Evolutionary conservation across 2,329 filamentous ascomycete species (phyloP).

Genomic region (Penicillium sp.): DNA sequence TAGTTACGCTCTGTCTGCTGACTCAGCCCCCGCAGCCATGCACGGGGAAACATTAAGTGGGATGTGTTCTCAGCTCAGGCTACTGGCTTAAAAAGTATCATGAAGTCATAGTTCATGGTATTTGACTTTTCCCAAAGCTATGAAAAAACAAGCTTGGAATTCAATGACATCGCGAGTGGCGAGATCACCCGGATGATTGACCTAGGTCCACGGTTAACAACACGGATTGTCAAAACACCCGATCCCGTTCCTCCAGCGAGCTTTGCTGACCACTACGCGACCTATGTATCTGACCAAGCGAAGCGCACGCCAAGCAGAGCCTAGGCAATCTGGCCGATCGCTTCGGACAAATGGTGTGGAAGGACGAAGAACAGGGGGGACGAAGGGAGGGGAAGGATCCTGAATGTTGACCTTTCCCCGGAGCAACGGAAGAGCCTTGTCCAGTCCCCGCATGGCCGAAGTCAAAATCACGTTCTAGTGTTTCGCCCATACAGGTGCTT

Average conservation of each 20-base stretch:
- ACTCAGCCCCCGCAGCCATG: not conserved
- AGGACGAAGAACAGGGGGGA: not conserved
- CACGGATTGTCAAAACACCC: not conserved
- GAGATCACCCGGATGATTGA: not conserved
- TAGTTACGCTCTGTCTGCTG: not conserved
- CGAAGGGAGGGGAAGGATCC: not conserved
- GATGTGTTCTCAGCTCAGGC: not conserved
- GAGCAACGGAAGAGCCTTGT: conserved; percentile 35
- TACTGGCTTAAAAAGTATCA: not conserved
- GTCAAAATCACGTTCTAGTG: conserved; percentile 10
- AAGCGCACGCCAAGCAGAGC: not conserved
- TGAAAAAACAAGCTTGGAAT: not conserved
- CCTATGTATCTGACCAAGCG: not conserved
- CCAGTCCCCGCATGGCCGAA: conserved; percentile 37
- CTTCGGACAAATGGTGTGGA: conserved; percentile 16
- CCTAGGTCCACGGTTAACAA: not conserved
- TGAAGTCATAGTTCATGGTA: not conserved
- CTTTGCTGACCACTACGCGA: not conserved
- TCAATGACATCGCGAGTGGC: not conserved
- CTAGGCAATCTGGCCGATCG: conserved; percentile 7
- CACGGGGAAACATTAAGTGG: not conserved
- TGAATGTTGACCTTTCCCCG: conserved; percentile 27
- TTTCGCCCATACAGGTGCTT: not conserved
- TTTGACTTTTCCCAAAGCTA: not conserved
- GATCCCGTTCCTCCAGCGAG: not conserved